These are phyloP conservation scores for Sisymbrium altissimum DNA, from an alignment of 345 rosid species.

Conservation along the genomic window DNA sequence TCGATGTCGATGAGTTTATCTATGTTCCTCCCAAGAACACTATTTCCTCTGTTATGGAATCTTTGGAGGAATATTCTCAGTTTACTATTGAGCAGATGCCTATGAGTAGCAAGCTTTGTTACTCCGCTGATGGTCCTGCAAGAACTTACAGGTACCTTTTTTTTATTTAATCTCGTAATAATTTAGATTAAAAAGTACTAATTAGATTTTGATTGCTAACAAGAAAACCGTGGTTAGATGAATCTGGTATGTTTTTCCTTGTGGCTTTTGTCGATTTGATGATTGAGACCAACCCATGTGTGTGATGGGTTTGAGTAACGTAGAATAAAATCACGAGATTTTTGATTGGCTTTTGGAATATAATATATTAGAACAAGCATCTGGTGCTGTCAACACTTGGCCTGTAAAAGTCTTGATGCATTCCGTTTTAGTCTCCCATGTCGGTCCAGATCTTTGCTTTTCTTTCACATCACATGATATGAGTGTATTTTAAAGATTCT, in stretches of 20 bases:
- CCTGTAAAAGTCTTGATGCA: conserved; percentile 21
- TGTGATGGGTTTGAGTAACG: conserved; percentile 20
- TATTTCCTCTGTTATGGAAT: conserved; percentile 56
- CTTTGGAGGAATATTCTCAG: conserved; percentile 56
- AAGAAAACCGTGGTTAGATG: not conserved
- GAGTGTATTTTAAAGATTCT: not conserved
- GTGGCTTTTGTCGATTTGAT: not conserved
- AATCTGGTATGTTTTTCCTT: not conserved
- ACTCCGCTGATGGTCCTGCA: conserved; percentile 51
- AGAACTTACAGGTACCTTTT: conserved; percentile 55
- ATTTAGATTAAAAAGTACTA: not conserved
- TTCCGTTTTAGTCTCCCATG: conserved; percentile 18
- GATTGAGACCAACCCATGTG: conserved; percentile 28
- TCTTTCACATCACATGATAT: conserved; percentile 11
- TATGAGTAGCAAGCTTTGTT: conserved; percentile 73
- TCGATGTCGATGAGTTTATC: conserved; percentile 79
- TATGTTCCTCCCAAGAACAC: conserved; percentile 55
- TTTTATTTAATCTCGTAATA: not conserved
- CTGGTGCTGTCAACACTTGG: conserved; percentile 27
- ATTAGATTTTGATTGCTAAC: not conserved
- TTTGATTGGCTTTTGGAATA: conserved; percentile 7
- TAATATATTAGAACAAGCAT: not conserved
- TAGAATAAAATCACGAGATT: conserved; percentile 13
- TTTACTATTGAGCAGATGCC: conserved; percentile 84
- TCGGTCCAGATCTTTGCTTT: conserved; percentile 29